phyloP scores from a whole-genome alignment of 2,329 filamentous ascomycete species.

The Myotisia sp. region DNA sequence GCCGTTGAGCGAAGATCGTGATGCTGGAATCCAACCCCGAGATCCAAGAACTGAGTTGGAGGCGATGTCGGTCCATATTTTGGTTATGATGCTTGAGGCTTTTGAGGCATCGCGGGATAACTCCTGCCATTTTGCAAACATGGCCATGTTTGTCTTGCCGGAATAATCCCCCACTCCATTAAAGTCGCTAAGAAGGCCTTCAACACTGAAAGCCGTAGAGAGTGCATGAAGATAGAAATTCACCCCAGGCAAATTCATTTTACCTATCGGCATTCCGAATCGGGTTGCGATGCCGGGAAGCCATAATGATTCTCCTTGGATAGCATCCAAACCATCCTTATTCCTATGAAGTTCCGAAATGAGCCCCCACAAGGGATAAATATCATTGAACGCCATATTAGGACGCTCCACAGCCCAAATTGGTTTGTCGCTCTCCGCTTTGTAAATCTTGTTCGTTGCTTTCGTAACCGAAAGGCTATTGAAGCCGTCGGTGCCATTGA shows the following conservation, averaged over 20 bases:
- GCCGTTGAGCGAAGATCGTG: not conserved
- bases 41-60: constrained; percentile 33
- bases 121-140: constrained; percentile 30
- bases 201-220: constrained; percentile 12
- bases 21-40: constrained; percentile 9
- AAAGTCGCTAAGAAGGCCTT: not conserved
- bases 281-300: constrained; percentile 16
- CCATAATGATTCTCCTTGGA: constrained; percentile 20
- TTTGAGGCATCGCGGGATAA: constrained; percentile 17
- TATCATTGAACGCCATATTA: constrained; percentile 14
- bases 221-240: constrained; percentile 21
- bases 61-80: constrained; percentile 34
- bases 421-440: constrained; percentile 18
- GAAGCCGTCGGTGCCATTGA: constrained; percentile 29
- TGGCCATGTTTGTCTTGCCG: constrained; percentile 25
- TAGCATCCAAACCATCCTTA: constrained; percentile 21
- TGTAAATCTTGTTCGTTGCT: constrained; percentile 27
- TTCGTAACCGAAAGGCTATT: constrained; percentile 21
- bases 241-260: constrained; percentile 22
- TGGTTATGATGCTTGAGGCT: constrained; percentile 27
- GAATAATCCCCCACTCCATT: constrained; percentile 20
- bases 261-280: not conserved
- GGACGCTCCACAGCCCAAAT: constrained; percentile 29
- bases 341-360: constrained; percentile 20
- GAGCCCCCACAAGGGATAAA: constrained; percentile 30